Conservation (phyloP, 164 flowering plant species). For the Amborella trichopoda region DNA sequence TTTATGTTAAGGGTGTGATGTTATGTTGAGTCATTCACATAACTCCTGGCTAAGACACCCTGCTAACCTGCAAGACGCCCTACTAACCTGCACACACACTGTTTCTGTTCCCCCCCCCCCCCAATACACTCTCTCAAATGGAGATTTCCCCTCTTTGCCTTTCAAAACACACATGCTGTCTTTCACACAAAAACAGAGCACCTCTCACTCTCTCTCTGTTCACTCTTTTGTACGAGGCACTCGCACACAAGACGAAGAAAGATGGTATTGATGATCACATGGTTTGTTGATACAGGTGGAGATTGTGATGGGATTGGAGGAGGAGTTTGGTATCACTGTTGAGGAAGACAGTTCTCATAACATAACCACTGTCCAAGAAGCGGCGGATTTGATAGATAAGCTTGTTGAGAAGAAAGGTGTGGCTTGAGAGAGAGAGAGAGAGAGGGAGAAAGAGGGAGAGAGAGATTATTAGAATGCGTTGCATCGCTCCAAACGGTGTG, state of each 20-base stretch:
- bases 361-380: slow-evolving; percentile 33
- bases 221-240: not conserved
- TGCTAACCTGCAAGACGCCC: not conserved
- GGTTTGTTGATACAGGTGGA: slow-evolving; percentile 23
- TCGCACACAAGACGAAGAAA: not conserved
- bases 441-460: too few relatives aligned
- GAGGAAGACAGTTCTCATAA: slow-evolving; percentile 34
- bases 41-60: not conserved
- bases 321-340: slow-evolving; percentile 28
- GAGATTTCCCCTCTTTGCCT: too few relatives aligned
- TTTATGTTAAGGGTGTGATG: not conserved
- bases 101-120: not conserved
- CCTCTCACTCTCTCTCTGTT: too few relatives aligned
- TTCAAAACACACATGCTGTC: too few relatives aligned
- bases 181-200: too few relatives aligned
- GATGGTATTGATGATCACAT: not conserved
- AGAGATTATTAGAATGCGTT: too few relatives aligned
- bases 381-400: slow-evolving; percentile 35
- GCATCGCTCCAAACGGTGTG: too few relatives aligned
- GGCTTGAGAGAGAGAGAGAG: slow-evolving; percentile 4
- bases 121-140: too few relatives aligned
- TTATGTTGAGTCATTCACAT: not conserved
- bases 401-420: slow-evolving; percentile 21
- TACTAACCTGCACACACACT: not conserved
- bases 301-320: slow-evolving; percentile 45